phyloP scores from a whole-genome alignment of 2,329 filamentous ascomycete species.

The Leptodontidium sp. region DNA sequence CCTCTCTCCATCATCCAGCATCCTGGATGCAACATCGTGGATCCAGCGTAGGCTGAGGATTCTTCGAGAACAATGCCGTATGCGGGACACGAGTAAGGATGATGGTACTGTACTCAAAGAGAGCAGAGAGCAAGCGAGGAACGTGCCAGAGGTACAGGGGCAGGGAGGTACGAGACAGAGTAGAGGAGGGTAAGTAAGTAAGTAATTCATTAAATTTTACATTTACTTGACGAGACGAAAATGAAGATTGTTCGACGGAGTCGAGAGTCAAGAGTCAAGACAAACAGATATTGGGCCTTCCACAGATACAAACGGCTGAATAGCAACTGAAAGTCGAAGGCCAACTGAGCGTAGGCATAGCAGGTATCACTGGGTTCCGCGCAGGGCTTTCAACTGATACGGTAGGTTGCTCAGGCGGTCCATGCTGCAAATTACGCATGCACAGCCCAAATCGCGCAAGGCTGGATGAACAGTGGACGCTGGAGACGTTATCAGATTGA shows the following conservation, averaged over 20 bases:
- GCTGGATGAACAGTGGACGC: background rate
- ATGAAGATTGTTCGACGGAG: too few species aligned
- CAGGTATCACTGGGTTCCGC: too few species aligned
- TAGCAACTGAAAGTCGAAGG: too few species aligned
- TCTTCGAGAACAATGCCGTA: constrained; percentile 20
- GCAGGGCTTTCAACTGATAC: background rate
- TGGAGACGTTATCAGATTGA: background rate
- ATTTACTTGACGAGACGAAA: too few species aligned
- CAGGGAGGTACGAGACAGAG: background rate
- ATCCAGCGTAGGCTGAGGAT: constrained; percentile 1
- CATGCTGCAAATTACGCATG: constrained; percentile 1
- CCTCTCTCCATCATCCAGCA: constrained; percentile 5
- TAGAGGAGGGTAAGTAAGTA: background rate
- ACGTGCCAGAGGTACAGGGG: constrained; percentile 17
- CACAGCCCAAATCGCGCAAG: background rate
- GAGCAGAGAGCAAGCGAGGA: constrained; percentile 6
- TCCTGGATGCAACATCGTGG: constrained; percentile 26
- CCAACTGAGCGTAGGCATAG: too few species aligned
- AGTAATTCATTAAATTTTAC: background rate
- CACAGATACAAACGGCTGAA: too few species aligned
- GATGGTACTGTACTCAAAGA: background rate
- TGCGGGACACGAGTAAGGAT: constrained; percentile 18
- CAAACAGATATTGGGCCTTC: too few species aligned
- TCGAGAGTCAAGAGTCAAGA: too few species aligned
- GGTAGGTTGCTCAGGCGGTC: background rate